Evolutionary conservation across 108 stramenopile genomes (phyloP).

Genomic region (Cyclotella cryptica): DNA sequence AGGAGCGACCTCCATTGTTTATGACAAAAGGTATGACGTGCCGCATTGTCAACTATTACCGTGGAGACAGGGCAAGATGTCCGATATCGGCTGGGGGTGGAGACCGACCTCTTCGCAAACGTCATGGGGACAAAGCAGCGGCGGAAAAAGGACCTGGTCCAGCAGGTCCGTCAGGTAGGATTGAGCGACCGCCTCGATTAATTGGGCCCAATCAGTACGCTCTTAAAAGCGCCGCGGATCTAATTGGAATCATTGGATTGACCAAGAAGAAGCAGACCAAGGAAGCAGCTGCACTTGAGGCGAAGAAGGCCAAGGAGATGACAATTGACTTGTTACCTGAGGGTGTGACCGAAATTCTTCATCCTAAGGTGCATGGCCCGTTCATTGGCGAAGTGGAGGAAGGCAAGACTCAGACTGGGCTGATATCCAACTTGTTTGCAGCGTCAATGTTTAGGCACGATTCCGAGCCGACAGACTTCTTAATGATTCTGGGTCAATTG

Average conservation of each 20-base stretch:
- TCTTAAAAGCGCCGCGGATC: conserved; percentile 66
- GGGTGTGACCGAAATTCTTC: conserved; percentile 88
- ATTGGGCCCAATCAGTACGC: conserved; percentile 65
- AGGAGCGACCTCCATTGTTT: conserved; percentile 85
- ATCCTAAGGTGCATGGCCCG: conserved; percentile 85
- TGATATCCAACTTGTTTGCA: conserved; percentile 85
- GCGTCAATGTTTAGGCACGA: conserved; percentile 89
- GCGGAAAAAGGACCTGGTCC: conserved; percentile 23
- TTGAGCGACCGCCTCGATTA: conserved; percentile 67
- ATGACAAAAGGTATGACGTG: conserved; percentile 86
- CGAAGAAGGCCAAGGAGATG: conserved; percentile 59
- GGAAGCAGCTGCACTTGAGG: conserved; percentile 49
- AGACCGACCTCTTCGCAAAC: conserved; percentile 79
- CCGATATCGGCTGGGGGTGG: conserved; percentile 91
- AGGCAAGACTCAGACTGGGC: conserved; percentile 76
- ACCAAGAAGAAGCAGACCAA: conserved; percentile 56
- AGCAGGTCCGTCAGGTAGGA: conserved; percentile 48
- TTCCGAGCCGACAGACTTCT: conserved; percentile 83
- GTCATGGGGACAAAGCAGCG: conserved; percentile 64
- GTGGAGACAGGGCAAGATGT: conserved; percentile 83
- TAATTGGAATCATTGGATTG: conserved; percentile 77
- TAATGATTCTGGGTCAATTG: conserved; percentile 81
- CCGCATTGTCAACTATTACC: conserved; percentile 90
- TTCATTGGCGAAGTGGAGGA: conserved; percentile 91
- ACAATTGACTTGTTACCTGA: conserved; percentile 78